These are phyloP conservation scores for Auricularia cornea DNA, from an alignment of 768 basidiomycete species.

Conservation along the genomic window DNA sequence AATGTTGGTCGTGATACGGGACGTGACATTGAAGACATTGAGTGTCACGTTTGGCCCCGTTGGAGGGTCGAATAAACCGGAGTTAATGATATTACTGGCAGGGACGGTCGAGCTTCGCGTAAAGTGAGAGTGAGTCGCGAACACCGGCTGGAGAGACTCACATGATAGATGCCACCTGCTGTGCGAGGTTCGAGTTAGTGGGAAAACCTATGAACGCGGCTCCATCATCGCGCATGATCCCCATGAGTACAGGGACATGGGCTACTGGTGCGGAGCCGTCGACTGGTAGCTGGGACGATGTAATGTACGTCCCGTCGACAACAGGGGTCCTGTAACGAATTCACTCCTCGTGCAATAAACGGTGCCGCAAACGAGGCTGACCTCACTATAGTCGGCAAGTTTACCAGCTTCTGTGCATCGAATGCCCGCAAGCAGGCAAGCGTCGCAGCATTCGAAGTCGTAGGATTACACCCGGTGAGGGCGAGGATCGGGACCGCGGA, in stretches of 20 bases:
- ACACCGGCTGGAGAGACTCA: no score
- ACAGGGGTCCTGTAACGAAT: slow-evolving; percentile 34
- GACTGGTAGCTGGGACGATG: slow-evolving; percentile 29
- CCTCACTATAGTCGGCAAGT: slow-evolving; percentile 23
- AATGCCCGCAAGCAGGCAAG: slow-evolving; percentile 32
- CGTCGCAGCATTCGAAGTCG: slow-evolving; percentile 14
- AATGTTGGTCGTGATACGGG: slow-evolving; percentile 35
- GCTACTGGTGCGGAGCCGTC: slow-evolving; percentile 33
- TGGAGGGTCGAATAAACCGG: slow-evolving; percentile 35
- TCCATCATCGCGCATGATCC: slow-evolving; percentile 45
- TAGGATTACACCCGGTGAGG: slow-evolving; percentile 33
- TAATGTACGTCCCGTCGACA: slow-evolving; percentile 41
- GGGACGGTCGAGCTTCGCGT: slow-evolving; percentile 14
- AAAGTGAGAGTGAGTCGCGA: slow-evolving; percentile 6
- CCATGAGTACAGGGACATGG: slow-evolving; percentile 39
- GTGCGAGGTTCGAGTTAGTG: slow-evolving; percentile 4
- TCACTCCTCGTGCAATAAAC: no score
- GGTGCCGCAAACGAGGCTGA: no score
- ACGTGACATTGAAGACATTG: slow-evolving; percentile 40
- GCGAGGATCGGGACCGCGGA: slow-evolving; percentile 31
- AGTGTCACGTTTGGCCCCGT: slow-evolving; percentile 26
- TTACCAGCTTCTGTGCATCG: slow-evolving; percentile 30
- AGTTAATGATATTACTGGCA: slow-evolving; percentile 15
- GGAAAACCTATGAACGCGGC: slow-evolving; percentile 37
- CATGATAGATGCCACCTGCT: neutral